Conservation (phyloP, 768 basidiomycete genomes). For the Pleurotus djamor region DNA sequence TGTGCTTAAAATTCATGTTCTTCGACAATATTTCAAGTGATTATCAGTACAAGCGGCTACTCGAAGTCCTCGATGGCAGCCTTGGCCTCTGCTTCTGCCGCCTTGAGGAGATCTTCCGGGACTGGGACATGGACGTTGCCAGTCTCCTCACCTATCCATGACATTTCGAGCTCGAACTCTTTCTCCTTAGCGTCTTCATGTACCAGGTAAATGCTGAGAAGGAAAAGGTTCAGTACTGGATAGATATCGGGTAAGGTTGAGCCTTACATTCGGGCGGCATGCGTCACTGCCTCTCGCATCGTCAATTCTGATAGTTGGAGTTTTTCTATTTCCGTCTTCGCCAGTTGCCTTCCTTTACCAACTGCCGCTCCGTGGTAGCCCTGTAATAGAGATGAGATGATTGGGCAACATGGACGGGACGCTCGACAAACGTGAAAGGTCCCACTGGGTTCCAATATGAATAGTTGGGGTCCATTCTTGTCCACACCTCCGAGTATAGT, state of each 20-base stretch:
- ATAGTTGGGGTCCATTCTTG: constrained; percentile 82
- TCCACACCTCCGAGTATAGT: constrained; percentile 90
- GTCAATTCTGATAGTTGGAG: constrained; percentile 82
- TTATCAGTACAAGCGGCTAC: constrained; percentile 21
- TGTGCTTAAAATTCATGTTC: no score
- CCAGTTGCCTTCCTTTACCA: constrained; percentile 96
- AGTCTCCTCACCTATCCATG: constrained; percentile 91
- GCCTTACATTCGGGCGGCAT: constrained; percentile 92
- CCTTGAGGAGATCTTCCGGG: constrained; percentile 78
- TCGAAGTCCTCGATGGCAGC: constrained; percentile 70
- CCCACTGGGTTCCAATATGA: constrained; percentile 93
- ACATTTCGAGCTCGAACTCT: constrained; percentile 96
- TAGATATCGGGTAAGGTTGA: background rate
- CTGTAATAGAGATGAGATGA: constrained; percentile 31
- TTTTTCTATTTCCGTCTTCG: constrained; percentile 98
- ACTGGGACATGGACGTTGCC: constrained; percentile 78
- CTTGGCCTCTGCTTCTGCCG: constrained; percentile 88
- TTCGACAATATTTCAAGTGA: constrained; percentile 23
- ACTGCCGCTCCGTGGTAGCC: constrained; percentile 97
- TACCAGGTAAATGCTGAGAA: constrained; percentile 85
- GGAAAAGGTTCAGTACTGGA: constrained; percentile 7
- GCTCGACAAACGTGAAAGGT: constrained; percentile 71
- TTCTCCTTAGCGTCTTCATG: constrained; percentile 99
- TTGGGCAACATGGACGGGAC: background rate
- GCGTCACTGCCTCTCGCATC: constrained; percentile 81